Percentiles rank a stretch among this genome's conserved stretches.
Conservation (phyloP, 495 filamentous ascomycete genomes). For the Bryoglossum gracile region DNA sequence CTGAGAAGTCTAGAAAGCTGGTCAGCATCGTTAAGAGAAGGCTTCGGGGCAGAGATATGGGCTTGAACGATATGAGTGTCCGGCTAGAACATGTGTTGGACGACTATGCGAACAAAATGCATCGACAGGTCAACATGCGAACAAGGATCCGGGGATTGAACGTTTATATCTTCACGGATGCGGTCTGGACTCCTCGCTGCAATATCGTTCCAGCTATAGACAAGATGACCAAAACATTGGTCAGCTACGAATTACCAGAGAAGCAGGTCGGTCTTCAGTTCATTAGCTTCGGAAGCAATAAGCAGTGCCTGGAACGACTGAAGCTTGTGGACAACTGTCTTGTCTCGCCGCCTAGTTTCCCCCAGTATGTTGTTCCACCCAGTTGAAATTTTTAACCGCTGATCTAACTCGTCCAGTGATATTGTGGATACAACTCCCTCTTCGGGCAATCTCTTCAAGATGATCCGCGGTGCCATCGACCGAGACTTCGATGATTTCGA, state of each 20-base stretch:
- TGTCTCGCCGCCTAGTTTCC: constrained; percentile 1
- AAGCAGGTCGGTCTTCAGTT: constrained; percentile 7
- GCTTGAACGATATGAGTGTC: constrained; percentile 2
- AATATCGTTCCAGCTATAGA: constrained; percentile 6
- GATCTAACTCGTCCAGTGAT: constrained; percentile 6
- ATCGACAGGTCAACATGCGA: neutral
- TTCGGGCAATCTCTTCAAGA: constrained; percentile 7
- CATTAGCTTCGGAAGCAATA: constrained; percentile 8
- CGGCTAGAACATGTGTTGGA: constrained; percentile 1
- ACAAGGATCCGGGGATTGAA: constrained; percentile 2
- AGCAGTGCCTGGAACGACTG: neutral
- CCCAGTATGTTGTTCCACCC: neutral
- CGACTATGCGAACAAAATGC: constrained; percentile 5
- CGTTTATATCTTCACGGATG: constrained; percentile 15
- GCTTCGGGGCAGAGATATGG: neutral
- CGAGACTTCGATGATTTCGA: constrained; percentile 8
- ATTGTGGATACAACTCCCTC: constrained; percentile 15
- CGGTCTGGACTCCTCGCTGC: constrained; percentile 1
- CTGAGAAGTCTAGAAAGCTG: neutral
- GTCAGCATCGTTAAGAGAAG: constrained; percentile 6
- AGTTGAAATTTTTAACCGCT: neutral
- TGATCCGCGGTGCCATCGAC: constrained; percentile 11
- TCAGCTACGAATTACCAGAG: neutral
- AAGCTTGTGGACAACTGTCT: constrained; percentile 4
- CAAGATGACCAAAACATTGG: constrained; percentile 2